These are phyloP conservation scores for Scheffersomyces parashehatae DNA, from an alignment of 1,139 yeast genomes.

Conservation along the genomic window DNA sequence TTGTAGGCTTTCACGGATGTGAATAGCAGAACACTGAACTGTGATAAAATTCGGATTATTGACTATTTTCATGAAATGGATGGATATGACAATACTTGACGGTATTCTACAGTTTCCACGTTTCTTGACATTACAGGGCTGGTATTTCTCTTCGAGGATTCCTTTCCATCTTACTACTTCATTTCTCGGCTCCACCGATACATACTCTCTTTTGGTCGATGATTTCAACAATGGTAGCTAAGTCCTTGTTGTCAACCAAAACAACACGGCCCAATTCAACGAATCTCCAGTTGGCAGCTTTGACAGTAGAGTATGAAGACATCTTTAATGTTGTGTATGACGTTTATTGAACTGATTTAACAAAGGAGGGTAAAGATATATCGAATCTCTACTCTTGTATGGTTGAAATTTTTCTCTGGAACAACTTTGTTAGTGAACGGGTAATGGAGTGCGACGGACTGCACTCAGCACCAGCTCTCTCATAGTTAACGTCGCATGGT, in stretches of 20 bases:
- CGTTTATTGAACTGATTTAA: no score
- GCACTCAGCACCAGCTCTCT: no score
- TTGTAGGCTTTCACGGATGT: no score
- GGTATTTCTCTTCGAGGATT: neutral
- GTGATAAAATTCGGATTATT: no score
- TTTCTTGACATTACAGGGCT: neutral
- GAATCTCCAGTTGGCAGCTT: constrained; percentile 98
- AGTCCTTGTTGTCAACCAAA: constrained; percentile 77
- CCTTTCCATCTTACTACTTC: neutral
- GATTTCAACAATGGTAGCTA: constrained; percentile 96
- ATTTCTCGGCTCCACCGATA: constrained; percentile 17
- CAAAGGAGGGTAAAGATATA: no score
- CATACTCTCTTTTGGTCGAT: constrained; percentile 98
- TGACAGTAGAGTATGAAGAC: constrained; percentile 66
- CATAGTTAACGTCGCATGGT: no score
- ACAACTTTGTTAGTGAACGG: no score
- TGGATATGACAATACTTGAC: neutral
- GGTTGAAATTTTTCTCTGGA: no score
- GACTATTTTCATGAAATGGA: neutral
- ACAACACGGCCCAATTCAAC: constrained; percentile 99
- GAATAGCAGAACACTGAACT: no score
- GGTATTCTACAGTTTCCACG: neutral
- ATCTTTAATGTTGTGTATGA: constrained; percentile 16
- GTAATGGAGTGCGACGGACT: no score
- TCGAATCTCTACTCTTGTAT: no score